phyloP scores from a whole-genome alignment of 2,329 filamentous ascomycete genomes.

The Macrophomina tecta region DNA sequence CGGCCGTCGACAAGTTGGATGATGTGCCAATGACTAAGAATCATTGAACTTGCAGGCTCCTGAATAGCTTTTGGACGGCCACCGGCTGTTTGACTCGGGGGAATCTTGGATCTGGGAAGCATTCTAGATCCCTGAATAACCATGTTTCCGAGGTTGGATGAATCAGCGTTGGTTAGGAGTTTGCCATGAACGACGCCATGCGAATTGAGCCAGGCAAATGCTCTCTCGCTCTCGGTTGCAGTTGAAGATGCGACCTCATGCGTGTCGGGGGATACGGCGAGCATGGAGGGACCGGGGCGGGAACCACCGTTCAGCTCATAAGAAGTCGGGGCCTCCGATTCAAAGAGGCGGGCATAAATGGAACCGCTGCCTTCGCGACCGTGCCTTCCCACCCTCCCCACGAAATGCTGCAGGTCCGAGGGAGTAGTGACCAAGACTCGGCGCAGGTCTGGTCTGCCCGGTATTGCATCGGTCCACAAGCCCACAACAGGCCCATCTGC shows the following conservation, averaged over 20 bases:
- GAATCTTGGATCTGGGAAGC: slow-evolving; percentile 74
- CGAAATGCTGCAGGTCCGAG: slow-evolving; percentile 77
- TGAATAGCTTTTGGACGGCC: slow-evolving; percentile 69
- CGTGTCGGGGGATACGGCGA: slow-evolving; percentile 79
- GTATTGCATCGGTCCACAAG: slow-evolving; percentile 79
- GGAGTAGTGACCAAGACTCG: slow-evolving; percentile 82
- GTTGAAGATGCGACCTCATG: slow-evolving; percentile 58
- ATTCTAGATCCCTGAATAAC: slow-evolving; percentile 82
- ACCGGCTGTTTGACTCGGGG: slow-evolving; percentile 68
- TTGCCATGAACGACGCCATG: slow-evolving; percentile 90
- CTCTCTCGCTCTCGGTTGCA: slow-evolving; percentile 67
- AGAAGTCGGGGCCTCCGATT: slow-evolving; percentile 78
- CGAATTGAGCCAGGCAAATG: slow-evolving; percentile 88
- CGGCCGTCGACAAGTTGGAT: slow-evolving; percentile 81
- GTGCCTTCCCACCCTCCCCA: slow-evolving; percentile 75
- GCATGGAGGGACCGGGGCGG: slow-evolving; percentile 64
- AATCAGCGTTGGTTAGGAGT: slow-evolving; percentile 67
- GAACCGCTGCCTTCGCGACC: slow-evolving; percentile 80
- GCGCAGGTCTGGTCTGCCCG: slow-evolving; percentile 71
- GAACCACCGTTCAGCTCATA: slow-evolving; percentile 73
- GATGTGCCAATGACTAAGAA: slow-evolving; percentile 92
- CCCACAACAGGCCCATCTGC: slow-evolving; percentile 85
- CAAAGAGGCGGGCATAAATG: slow-evolving; percentile 87
- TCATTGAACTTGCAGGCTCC: slow-evolving; percentile 78
- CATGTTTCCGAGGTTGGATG: slow-evolving; percentile 71